Percentiles rank a stretch among this genome's conserved stretches.
phyloP scores from a whole-genome alignment of 306 rosid species.

The Sphenostylis stenocarpa region DNA sequence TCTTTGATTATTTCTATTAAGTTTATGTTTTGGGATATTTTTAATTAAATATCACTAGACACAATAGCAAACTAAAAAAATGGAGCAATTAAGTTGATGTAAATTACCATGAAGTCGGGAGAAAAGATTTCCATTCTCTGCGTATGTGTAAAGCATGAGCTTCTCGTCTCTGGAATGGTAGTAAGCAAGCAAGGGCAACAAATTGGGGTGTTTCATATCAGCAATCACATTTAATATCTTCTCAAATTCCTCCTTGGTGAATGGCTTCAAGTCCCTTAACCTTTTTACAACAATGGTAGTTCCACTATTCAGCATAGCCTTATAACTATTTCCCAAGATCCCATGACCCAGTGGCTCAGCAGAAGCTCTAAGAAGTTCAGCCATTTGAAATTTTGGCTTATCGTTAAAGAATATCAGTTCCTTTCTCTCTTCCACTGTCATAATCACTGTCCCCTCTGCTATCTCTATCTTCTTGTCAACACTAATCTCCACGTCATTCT shows the following conservation, averaged over 20 bases:
- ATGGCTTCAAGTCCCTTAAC: constrained; percentile 69
- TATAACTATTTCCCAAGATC: constrained; percentile 65
- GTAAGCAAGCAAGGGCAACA: constrained; percentile 72
- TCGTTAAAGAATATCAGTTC: constrained; percentile 52
- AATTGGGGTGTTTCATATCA: constrained; percentile 51
- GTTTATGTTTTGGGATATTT: background rate
- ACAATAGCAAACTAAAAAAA: background rate
- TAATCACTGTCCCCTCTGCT: constrained; percentile 32
- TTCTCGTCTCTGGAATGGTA: constrained; percentile 64
- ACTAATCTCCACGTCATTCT: constrained; percentile 22
- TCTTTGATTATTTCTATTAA: background rate
- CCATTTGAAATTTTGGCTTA: constrained; percentile 51
- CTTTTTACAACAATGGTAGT: constrained; percentile 67
- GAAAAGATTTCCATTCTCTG: constrained; percentile 65
- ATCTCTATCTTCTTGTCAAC: constrained; percentile 36
- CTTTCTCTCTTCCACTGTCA: constrained; percentile 49
- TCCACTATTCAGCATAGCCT: constrained; percentile 63
- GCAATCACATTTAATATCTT: constrained; percentile 50
- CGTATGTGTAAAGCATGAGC: constrained; percentile 58
- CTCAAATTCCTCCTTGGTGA: constrained; percentile 53
- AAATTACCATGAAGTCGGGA: constrained; percentile 60
- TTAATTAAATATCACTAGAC: background rate
- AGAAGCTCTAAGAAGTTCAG: constrained; percentile 71
- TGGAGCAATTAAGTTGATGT: constrained; percentile 1
- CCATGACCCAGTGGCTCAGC: constrained; percentile 88